Base-by-base conservation (phyloP, 768 basidiomycete genomes). In the Hirschioporus abietinus region DNA sequence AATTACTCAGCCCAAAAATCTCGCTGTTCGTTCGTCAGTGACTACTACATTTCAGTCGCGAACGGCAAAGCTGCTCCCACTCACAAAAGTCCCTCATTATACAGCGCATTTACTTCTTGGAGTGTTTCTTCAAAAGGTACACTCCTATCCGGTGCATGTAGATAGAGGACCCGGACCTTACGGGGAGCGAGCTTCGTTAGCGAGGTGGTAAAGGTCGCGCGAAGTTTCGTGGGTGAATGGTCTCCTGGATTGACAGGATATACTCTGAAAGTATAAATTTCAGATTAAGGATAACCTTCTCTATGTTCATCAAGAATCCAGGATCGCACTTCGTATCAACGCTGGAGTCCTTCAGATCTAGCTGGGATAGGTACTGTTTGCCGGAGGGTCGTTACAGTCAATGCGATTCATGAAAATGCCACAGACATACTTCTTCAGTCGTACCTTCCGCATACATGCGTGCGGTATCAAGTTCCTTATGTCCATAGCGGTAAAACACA, bases 1-100 rank as follows among this genome's bases (percentile, higher is more conserved):
- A 88, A 73, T 88, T 88, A 70, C 86, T 88, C 68, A 89, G 77
- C 1, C 88, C 86, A 66, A 88, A 84, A n/a, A 81, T 79, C 67
- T 86, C 83, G 71, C 83, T 85, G 23, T 58, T 66, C 8, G 62
- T 35, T 23, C 12, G 20, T 12, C 3, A 36, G 62, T 12, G 3
- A 42, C 34, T 5, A 42, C 34, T 5, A 60, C 7, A 35, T 9
- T 52, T 8, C 4, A 30, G 30, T 30, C 30, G 30, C 30, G 30
- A 30, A 30, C 30, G 30, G n/a, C n/a, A 30, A 30, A 30, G 30
- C 30, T 30, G 20, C 20, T 15, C 36, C 12, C 10, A 74, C 81
- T 66, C 70, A 84, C 83, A 87, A 88, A 60, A 81, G 78, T 0
- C 87, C 88, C 67, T 87, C 81, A 59, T 83, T 80, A 71, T 88